Percentiles rank a stretch among this genome's conserved stretches.
Evolutionary conservation across 1,284 basidiomycete genomes (phyloP).

Genomic region (Farysia itapuensis): DNA sequence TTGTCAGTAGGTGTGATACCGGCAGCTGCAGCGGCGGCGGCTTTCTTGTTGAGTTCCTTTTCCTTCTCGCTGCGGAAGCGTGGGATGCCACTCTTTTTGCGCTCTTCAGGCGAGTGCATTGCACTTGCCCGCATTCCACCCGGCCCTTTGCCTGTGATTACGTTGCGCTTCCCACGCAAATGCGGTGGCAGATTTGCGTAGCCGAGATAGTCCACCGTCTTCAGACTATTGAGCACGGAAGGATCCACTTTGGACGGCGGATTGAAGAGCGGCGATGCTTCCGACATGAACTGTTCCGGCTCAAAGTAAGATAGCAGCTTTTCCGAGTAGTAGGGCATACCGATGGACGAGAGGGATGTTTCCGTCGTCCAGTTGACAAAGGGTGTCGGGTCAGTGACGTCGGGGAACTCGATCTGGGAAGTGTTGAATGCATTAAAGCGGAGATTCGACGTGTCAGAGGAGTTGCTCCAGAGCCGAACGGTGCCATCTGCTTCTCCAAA

Average conservation of each 20-base stretch:
- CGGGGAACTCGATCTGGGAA: slow-evolving; percentile 80
- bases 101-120: slow-evolving; percentile 44
- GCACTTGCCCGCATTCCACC: slow-evolving; percentile 35
- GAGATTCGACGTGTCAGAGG: slow-evolving; percentile 61
- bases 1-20: slow-evolving; percentile 13
- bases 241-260: slow-evolving; percentile 76
- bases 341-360: slow-evolving; percentile 87
- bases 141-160: slow-evolving; percentile 63
- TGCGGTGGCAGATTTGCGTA: slow-evolving; percentile 84
- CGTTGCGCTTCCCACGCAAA: slow-evolving; percentile 77
- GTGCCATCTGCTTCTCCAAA: slow-evolving; percentile 87
- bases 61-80: slow-evolving; percentile 82
- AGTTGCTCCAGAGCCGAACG: slow-evolving; percentile 80
- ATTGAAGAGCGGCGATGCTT: slow-evolving; percentile 63
- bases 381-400: slow-evolving; percentile 71
- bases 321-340: slow-evolving; percentile 81
- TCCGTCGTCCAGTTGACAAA: slow-evolving; percentile 75
- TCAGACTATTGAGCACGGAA: slow-evolving; percentile 75
- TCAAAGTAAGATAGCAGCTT: slow-evolving; percentile 77
- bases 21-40: slow-evolving; percentile 44
- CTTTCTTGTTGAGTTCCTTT: slow-evolving; percentile 53
- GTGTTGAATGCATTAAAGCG: slow-evolving; percentile 84
- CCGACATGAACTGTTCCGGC: slow-evolving; percentile 42
- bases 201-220: slow-evolving; percentile 81
- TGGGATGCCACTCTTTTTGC: slow-evolving; percentile 61